Base-by-base conservation (phyloP, 371 early-diverging fungal genomes). In the Mortierella sp. region DNA sequence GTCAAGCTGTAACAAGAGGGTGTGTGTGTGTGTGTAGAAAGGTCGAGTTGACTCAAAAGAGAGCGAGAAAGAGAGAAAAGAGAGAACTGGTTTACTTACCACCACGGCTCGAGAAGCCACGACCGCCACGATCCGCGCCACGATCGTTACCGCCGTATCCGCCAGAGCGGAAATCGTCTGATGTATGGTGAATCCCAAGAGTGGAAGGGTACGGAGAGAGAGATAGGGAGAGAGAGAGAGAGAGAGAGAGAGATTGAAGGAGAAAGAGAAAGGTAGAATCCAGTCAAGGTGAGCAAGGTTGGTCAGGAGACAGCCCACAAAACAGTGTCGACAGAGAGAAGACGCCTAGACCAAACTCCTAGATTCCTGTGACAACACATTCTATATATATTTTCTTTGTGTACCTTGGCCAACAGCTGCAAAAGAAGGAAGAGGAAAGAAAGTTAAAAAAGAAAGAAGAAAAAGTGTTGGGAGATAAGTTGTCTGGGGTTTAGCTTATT, bases 381-480 rank as follows among this genome's bases (percentile, higher is more conserved):
- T n/a, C n/a, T n/a, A n/a, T n/a, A n/a, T n/a, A n/a, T n/a, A n/a
- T n/a, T n/a, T n/a, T n/a, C n/a, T n/a, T n/a, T n/a, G 43, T 55
- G 21, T 64, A 72, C 74, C 64, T 65, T 82, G 81, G 82, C 79
- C 68, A 72, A 82, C 83, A 75, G 84, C 83, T 81, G 76, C 68
- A 68, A 57, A 71, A 47, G 57, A 66, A 28, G 43, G 16, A 7
- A 48, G 51, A 62, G 50, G 21, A 60, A 61, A 57, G 57, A 50
- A 47, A 62, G 50, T n/a, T 57, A 62, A 60, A 51, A 50, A 57
- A 57, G 19, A 26, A 28, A 28, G 26, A 37, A 16, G 52, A 57
- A 57, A 37, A 50, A 60, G 47, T 43, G 55, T 53, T 28, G 21
- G n/a, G 30, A 59, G 11, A 23, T 60, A 44, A 46, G 30, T 9